Conservation (phyloP, 2,329 filamentous ascomycete species). For the Curvularia sp. region DNA sequence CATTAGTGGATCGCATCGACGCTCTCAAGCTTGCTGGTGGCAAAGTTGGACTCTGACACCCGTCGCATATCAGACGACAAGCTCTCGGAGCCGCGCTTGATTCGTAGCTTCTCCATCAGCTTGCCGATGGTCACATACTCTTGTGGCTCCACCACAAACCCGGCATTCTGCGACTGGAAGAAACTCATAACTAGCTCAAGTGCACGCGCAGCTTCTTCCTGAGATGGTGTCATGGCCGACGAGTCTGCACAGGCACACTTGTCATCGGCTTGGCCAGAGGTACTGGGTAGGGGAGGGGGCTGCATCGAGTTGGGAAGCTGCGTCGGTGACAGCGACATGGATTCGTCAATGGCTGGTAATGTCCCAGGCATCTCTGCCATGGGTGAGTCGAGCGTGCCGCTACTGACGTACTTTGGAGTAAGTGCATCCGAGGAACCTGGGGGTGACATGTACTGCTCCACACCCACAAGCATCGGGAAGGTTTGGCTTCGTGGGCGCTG, state of each 20-base stretch:
- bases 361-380: constrained; percentile 55
- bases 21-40: constrained; percentile 40
- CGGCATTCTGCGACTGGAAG: constrained; percentile 73
- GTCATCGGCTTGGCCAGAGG: constrained; percentile 38
- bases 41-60: constrained; percentile 47
- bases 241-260: constrained; percentile 29
- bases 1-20: constrained; percentile 41
- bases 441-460: constrained; percentile 65
- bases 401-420: constrained; percentile 61
- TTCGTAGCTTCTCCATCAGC: constrained; percentile 82
- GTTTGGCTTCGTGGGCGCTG: constrained; percentile 87
- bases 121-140: constrained; percentile 81
- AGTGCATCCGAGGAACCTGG: constrained; percentile 61
- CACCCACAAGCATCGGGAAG: constrained; percentile 72
- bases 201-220: constrained; percentile 84
- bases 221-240: constrained; percentile 70
- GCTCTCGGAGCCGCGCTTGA: constrained; percentile 62
- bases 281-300: constrained; percentile 56
- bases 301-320: constrained; percentile 54
- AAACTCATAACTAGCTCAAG: constrained; percentile 83
- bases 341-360: constrained; percentile 52
- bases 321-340: constrained; percentile 48
- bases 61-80: constrained; percentile 45
- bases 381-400: constrained; percentile 60
- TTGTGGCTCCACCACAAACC: constrained; percentile 75